Evolutionary conservation across 75 land plant genomes (phyloP), one percentile per base, ranked within the genome.

Genomic region (Larix kaempferi): DNA sequence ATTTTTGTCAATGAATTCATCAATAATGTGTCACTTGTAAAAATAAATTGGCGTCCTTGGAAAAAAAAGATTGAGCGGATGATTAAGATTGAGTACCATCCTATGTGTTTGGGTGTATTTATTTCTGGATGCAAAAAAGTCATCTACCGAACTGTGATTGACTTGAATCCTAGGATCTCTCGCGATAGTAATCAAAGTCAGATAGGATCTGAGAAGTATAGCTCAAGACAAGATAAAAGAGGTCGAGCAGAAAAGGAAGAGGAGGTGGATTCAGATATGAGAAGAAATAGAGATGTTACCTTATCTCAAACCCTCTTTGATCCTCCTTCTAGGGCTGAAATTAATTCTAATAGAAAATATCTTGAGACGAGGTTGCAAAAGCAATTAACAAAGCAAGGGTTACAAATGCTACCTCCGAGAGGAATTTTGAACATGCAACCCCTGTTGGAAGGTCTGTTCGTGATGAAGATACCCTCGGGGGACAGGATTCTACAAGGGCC

Each of bases 281-380:
- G 33, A 37, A 67, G 49, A 67, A 67, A 39, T 35, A 35, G 49
- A 37, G 71, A 67, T 39, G 29, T 39, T 5, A 33, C n/a, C 6
- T 21, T 21, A 66, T 67, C 71, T 39, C 71, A 67, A 21, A n/a
- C n/a, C n/a, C n/a, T n/a, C 71, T 39, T 35, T 39, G 71, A 67
- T 35, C 21, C 71, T 39, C 71, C 71, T 14, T n/a, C 19, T 67
- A 67, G 49, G 3, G 44, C 71, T 67, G 22, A 67, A 39, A 19
- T 67, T 67, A 39, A 11, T 21, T 44, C 44, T 67, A 67, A 37
- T 39, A 67, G 44, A 67, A 67, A 67, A 67, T n/a, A 67, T 67
- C 19, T 67, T 35, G 71, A 67, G 44, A 39, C 44, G 19, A 67
- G 49, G 1, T 67, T 67, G 35, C 71, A 67, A 67, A 67, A 39